phyloP scores from a whole-genome alignment of 139 green algal genomes.

The Chlorella sorokiniana region DNA sequence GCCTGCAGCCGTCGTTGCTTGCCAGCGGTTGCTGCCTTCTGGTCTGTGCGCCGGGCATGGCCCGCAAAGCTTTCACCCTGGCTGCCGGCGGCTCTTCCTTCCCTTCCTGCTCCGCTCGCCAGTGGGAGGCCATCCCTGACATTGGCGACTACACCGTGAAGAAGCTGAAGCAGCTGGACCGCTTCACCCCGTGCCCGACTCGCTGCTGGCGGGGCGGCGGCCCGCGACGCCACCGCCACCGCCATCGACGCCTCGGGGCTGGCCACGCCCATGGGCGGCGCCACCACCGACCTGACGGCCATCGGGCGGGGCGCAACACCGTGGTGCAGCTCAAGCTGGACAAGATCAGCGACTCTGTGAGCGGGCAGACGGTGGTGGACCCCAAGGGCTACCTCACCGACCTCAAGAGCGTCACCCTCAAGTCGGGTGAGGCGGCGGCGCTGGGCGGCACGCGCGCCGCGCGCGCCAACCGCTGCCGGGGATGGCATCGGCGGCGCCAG shows the following conservation, averaged over 20 bases:
- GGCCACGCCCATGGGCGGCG: constrained; percentile 59
- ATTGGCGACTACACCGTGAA: constrained; percentile 98
- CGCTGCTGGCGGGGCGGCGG: constrained; percentile 79
- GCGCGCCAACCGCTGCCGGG: no score
- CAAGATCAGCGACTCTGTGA: constrained; percentile 88
- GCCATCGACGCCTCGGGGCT: constrained; percentile 43
- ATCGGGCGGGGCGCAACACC: constrained; percentile 74
- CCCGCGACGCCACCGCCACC: constrained; percentile 65
- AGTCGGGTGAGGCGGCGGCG: constrained; percentile 49
- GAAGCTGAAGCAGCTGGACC: constrained; percentile 72
- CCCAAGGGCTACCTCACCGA: constrained; percentile 99
- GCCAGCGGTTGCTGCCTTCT: no score
- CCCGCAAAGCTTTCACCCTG: neutral
- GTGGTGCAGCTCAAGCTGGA: constrained; percentile 97
- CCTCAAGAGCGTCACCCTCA: constrained; percentile 81
- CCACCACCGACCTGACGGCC: constrained; percentile 89
- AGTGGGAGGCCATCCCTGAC: constrained; percentile 94
- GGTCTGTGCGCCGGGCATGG: no score
- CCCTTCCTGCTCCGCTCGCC: neutral
- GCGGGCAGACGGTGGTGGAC: constrained; percentile 96
- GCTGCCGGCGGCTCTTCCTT: neutral
- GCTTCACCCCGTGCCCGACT: constrained; percentile 92
- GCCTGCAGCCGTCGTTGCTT: no score
- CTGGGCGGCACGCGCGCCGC: no score
- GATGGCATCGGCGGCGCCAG: no score